Evolutionary conservation across 345 rosid genomes (phyloP).

Genomic region (Camelina neglecta): DNA sequence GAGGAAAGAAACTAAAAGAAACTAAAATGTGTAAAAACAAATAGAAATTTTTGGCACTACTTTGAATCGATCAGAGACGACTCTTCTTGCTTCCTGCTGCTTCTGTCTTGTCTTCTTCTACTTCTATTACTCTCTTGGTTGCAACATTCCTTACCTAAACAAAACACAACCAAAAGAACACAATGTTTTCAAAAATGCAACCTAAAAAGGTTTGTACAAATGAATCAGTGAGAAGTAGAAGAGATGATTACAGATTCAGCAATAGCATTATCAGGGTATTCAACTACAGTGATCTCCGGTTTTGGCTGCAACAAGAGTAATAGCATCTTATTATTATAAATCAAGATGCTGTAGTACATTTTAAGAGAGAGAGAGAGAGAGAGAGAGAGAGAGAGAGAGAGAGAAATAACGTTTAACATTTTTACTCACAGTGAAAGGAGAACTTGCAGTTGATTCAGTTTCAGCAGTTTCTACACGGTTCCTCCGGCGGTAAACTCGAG

Average conservation of each 20-base stretch:
- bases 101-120: conserved; percentile 26
- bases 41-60: not conserved
- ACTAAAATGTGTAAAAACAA: not conserved
- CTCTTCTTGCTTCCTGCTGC: conserved; percentile 24
- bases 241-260: conserved; percentile 25
- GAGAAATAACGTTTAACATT: not conserved
- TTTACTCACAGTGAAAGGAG: conserved; percentile 30
- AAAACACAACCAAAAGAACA: conserved; percentile 8
- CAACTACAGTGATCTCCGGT: not conserved
- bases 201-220: not conserved
- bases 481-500: conserved; percentile 5
- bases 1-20: conserved; percentile 5
- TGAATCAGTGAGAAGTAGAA: not conserved
- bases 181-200: not conserved
- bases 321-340: not conserved
- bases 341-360: not conserved
- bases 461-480: conserved; percentile 2
- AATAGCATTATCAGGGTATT: conserved; percentile 15
- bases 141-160: conserved; percentile 26
- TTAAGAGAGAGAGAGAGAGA: not conserved
- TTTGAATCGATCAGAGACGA: conserved; percentile 26
- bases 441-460: conserved; percentile 33
- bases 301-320: conserved; percentile 9
- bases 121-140: conserved; percentile 12
- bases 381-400: too few species aligned